Evolutionary conservation across 2,329 filamentous ascomycete genomes (phyloP).

Genomic region (Penicillium sp.): DNA sequence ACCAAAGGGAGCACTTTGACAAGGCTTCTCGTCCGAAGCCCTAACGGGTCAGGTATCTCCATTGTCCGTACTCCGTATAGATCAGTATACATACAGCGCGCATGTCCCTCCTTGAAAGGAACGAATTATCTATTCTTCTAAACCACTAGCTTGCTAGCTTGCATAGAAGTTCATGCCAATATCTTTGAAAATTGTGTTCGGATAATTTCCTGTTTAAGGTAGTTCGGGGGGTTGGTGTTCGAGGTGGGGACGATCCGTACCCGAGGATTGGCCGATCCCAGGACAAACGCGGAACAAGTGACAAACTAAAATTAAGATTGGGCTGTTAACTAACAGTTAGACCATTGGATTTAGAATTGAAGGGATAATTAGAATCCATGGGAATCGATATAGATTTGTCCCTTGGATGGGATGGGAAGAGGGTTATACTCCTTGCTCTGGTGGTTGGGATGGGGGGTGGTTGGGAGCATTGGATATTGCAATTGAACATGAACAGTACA

Average conservation of each 20-base stretch:
- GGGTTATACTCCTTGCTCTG: slow-evolving; percentile 5
- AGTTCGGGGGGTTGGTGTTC: slow-evolving; percentile 2
- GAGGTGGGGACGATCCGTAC: slow-evolving; percentile 2
- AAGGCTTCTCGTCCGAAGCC: slow-evolving; percentile 21
- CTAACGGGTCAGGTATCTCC: slow-evolving; percentile 1
- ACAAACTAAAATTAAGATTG: slow-evolving; percentile 5
- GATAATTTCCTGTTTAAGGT: slow-evolving; percentile 1
- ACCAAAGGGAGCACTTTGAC: slow-evolving; percentile 8
- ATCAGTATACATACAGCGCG: too few species aligned
- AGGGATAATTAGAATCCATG: background rate
- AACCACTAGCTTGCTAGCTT: background rate
- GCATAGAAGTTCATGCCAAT: background rate
- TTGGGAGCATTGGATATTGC: slow-evolving; percentile 1
- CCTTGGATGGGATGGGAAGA: background rate
- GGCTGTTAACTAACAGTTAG: too few species aligned
- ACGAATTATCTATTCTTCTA: background rate
- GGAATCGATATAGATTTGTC: slow-evolving; percentile 5
- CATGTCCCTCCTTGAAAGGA: background rate
- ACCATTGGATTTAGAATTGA: background rate
- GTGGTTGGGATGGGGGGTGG: slow-evolving; percentile 4
- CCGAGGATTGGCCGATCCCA: slow-evolving; percentile 20
- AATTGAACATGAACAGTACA: slow-evolving; percentile 3
- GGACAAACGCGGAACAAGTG: background rate
- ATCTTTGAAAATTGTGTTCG: background rate
- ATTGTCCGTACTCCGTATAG: background rate